These are phyloP conservation scores for Meripilus lineatus DNA, from an alignment of 1,284 basidiomycete genomes.

Conservation along the genomic window DNA sequence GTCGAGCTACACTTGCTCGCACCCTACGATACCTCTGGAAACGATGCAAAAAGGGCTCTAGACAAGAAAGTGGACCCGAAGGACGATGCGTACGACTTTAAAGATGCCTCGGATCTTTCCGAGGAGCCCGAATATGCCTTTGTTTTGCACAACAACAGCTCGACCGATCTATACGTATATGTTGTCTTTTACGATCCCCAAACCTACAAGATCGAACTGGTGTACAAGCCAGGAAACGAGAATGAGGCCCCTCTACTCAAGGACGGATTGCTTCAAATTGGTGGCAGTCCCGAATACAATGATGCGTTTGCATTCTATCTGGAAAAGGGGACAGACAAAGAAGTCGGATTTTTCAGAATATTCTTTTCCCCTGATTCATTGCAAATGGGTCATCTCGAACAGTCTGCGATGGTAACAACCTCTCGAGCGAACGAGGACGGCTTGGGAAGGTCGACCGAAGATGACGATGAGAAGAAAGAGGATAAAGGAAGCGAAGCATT, in stretches of 20 bases:
- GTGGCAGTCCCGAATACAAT: slow-evolving; percentile 8
- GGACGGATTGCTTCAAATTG: slow-evolving; percentile 8
- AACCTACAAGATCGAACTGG: slow-evolving; percentile 10
- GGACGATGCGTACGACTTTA: slow-evolving; percentile 8
- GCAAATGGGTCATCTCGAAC: too few species aligned
- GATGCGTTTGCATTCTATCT: slow-evolving; percentile 6
- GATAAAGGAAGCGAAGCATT: too few species aligned
- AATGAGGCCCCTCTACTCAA: slow-evolving; percentile 6
- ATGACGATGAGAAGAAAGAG: too few species aligned
- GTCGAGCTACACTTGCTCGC: slow-evolving; percentile 7
- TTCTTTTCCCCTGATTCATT: too few species aligned
- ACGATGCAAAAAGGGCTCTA: neutral
- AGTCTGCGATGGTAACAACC: too few species aligned
- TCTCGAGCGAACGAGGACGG: too few species aligned
- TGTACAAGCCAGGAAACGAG: slow-evolving; percentile 8
- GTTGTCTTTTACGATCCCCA: slow-evolving; percentile 11
- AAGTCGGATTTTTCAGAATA: slow-evolving; percentile 12
- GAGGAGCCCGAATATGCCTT: slow-evolving; percentile 10
- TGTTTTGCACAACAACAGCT: slow-evolving; percentile 6
- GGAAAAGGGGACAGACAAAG: slow-evolving; percentile 6
- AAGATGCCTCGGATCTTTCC: too few species aligned
- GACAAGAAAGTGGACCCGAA: neutral
- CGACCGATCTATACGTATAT: slow-evolving; percentile 6
- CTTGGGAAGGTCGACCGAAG: too few species aligned
- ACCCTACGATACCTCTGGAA: too few species aligned